Evolutionary conservation across 305 asterid species (phyloP).

Genomic region (Rubia tinctorum): DNA sequence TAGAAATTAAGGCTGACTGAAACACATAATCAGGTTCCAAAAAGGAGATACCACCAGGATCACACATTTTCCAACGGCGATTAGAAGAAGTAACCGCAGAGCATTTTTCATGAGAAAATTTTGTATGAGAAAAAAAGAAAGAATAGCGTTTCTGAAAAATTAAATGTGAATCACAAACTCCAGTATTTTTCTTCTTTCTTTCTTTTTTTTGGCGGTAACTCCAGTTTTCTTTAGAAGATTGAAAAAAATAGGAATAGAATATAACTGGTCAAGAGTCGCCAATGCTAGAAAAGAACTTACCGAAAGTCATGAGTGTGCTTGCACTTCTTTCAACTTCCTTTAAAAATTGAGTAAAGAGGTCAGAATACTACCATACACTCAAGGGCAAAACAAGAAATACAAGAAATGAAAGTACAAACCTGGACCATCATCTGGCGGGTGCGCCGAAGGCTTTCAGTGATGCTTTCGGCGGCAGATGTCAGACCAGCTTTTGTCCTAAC

Average conservation of each 20-base stretch:
- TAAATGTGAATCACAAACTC: neutral
- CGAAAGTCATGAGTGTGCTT: slow-evolving; percentile 86
- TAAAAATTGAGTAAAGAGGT: slow-evolving; percentile 12
- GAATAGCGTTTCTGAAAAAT: neutral
- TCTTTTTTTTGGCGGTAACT: neutral
- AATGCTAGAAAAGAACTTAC: slow-evolving; percentile 35
- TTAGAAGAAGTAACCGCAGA: neutral
- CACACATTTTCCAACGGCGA: neutral
- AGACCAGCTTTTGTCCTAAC: slow-evolving; percentile 91
- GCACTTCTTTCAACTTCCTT: slow-evolving; percentile 95
- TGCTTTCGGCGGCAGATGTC: slow-evolving; percentile 97
- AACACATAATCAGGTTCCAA: neutral
- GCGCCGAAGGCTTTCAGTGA: slow-evolving; percentile 92
- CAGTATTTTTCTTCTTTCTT: neutral
- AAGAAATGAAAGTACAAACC: slow-evolving; percentile 29
- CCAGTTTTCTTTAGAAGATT: neutral
- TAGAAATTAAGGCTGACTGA: neutral
- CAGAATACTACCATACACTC: slow-evolving; percentile 13
- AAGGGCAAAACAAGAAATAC: neutral
- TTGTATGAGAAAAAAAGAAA: neutral
- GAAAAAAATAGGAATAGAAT: neutral
- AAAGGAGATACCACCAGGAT: neutral
- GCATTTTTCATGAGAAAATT: neutral
- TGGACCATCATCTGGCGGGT: slow-evolving; percentile 98
- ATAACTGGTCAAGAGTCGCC: neutral